These are phyloP conservation scores for Cyberlindnera saturnus DNA, from an alignment of 805 yeast species.

Conservation along the genomic window DNA sequence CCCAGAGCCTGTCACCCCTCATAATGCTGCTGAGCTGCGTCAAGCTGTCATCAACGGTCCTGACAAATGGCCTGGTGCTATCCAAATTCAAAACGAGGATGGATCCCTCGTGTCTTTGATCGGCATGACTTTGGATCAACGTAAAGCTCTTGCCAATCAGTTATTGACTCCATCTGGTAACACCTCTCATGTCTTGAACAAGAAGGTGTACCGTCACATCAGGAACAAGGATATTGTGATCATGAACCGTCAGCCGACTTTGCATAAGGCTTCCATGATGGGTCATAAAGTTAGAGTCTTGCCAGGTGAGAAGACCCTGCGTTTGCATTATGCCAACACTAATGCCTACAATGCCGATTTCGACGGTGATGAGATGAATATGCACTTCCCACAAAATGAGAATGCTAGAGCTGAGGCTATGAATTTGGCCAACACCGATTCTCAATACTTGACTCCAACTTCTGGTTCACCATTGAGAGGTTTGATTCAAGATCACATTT, in stretches of 20 bases:
- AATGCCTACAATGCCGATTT: constrained; percentile 99
- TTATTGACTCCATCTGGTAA: constrained; percentile 73
- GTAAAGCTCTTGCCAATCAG: constrained; percentile 93
- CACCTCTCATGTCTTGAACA: constrained; percentile 61
- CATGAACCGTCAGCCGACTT: constrained; percentile 98
- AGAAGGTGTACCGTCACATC: constrained; percentile 92
- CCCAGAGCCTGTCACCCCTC: constrained; percentile 95
- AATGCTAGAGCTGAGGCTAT: constrained; percentile 95
- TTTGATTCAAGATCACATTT: constrained; percentile 96
- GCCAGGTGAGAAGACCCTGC: constrained; percentile 94
- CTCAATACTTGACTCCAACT: constrained; percentile 96
- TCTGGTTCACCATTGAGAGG: constrained; percentile 99
- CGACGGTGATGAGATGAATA: constrained; percentile 99
- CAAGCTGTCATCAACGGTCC: constrained; percentile 98
- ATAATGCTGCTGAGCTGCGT: constrained; percentile 84
- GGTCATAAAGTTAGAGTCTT: constrained; percentile 96
- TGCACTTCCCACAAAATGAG: constrained; percentile 99
- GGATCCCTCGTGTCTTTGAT: constrained; percentile 76
- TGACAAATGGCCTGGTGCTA: constrained; percentile 98
- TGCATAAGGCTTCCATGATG: constrained; percentile 99
- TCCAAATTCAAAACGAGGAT: constrained; percentile 92
- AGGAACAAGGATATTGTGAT: constrained; percentile 91
- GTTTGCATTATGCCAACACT: constrained; percentile 97
- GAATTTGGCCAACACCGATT: constrained; percentile 92
- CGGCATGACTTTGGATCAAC: constrained; percentile 88